Conservation (phyloP, 371 early-diverging fungal species). For the Mucor irregularis region DNA sequence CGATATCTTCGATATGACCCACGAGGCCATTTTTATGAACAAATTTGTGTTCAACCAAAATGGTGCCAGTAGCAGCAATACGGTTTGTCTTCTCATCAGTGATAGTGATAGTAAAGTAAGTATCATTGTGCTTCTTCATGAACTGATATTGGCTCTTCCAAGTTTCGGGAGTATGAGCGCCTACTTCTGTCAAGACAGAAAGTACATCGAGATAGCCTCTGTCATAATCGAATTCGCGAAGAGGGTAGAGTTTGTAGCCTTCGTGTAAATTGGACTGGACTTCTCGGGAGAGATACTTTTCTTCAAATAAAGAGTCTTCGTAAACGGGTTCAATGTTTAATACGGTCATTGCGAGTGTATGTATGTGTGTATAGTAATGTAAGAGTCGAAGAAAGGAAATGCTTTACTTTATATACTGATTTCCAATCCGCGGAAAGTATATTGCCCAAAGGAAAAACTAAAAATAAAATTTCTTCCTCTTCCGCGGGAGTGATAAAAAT, state of each 20-base stretch:
- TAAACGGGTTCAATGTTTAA: background rate
- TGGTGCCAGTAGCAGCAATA: slow-evolving; percentile 93
- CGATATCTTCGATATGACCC: slow-evolving; percentile 94
- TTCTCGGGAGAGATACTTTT: slow-evolving; percentile 70
- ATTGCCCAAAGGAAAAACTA: no score
- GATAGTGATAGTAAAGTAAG: slow-evolving; percentile 84
- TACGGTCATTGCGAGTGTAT: no score
- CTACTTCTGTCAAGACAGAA: slow-evolving; percentile 76
- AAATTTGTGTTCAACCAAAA: slow-evolving; percentile 96
- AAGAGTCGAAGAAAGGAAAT: no score
- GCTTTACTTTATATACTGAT: no score
- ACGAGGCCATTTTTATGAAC: slow-evolving; percentile 83
- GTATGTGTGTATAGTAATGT: no score
- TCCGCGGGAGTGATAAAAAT: no score
- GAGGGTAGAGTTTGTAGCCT: slow-evolving; percentile 82
- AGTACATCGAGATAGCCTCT: slow-evolving; percentile 73
- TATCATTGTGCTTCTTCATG: slow-evolving; percentile 73
- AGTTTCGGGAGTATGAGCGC: slow-evolving; percentile 63
- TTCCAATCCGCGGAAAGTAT: no score
- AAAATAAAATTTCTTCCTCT: no score
- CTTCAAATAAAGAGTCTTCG: slow-evolving; percentile 68
- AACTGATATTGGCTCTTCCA: slow-evolving; percentile 73
- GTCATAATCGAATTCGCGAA: slow-evolving; percentile 84
- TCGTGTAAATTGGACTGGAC: slow-evolving; percentile 74
- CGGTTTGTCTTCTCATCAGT: slow-evolving; percentile 63